Evolutionary conservation across 1,139 yeast genomes (phyloP).

Genomic region (Magnusiomyces ingens): DNA sequence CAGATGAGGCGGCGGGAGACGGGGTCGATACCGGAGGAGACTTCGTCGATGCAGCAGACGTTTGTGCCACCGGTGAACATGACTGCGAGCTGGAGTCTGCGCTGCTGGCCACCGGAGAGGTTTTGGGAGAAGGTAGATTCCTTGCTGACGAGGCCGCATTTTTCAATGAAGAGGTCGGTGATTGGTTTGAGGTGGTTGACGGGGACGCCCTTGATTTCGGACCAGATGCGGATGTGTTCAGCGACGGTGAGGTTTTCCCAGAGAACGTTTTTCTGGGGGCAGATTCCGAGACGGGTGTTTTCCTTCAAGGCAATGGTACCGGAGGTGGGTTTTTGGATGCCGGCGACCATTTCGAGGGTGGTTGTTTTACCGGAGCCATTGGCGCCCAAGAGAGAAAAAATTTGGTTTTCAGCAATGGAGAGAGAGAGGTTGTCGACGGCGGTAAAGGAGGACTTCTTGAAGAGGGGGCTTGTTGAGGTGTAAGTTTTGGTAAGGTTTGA

Average conservation of each 20-base stretch:
- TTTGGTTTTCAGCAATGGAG: constrained; percentile 28
- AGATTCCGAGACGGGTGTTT: constrained; percentile 31
- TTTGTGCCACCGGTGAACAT: constrained; percentile 35
- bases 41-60: constrained; percentile 36
- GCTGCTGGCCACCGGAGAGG: constrained; percentile 89
- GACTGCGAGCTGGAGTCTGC: constrained; percentile 73
- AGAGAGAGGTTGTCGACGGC: constrained; percentile 31
- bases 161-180: constrained; percentile 22
- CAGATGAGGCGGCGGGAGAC: constrained; percentile 34
- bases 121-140: constrained; percentile 21
- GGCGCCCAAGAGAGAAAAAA: constrained; percentile 34
- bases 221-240: constrained; percentile 33
- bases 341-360: constrained; percentile 34
- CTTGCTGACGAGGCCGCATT: constrained; percentile 30
- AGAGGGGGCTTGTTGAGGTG: constrained; percentile 6
- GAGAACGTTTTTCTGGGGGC: constrained; percentile 35
- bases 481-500: constrained; percentile 24
- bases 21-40: constrained; percentile 36
- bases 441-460: constrained; percentile 17
- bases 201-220: constrained; percentile 28
- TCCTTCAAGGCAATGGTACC: constrained; percentile 27
- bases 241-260: constrained; percentile 34
- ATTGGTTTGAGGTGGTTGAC: constrained; percentile 14
- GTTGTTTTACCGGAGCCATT: constrained; percentile 38
- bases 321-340: constrained; percentile 27